Evolutionary conservation across 148 eudicot species (phyloP), one percentile per base, ranked within the genome.

Genomic region (Amaranthus palmeri): DNA sequence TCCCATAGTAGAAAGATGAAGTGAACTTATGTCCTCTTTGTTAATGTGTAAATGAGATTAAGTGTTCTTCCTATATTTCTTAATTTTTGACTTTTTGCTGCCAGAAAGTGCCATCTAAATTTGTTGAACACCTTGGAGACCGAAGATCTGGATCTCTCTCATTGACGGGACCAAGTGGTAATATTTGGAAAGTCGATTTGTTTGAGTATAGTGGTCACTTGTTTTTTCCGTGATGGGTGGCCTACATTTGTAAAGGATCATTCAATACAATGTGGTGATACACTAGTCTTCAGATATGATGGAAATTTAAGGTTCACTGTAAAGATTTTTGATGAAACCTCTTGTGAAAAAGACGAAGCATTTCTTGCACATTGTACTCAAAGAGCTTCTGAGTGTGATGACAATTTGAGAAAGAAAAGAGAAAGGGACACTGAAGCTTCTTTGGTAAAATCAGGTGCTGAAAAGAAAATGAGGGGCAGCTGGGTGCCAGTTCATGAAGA

Each of bases 281-380:
- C 90, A 65, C 69, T 93, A 54, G 89, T 91, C 60, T 86, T 93
- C 76, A 79, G 91, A 78, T 91, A 93, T 54, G 92, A 89, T 74
- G 93, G 98, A 46, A 72, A 88, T 78, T 83, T 81, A 79, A 72
- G 73, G 41, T 93, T 93, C 71, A 79, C 85, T 1, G 88, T 93
- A 72, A 96, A 83, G 76, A 78, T 93, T 55, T 91, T 91, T 69
- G 98, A 93, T 78, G 69, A 80, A 64, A 86, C 83, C 78, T 81
- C 95, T 53, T 93, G 98, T 75, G 98, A 93, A 82, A 93, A 93
- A 80, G 88, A 89, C 73, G 81, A 77, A 75, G 91, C 97, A 17
- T 81, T 86, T 79, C 66, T 62, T 77, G 90, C 92, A n/a, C 76
- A 68, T 61, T 88, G 92, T 82, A 87, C 84, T 74, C 89, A 84